A percentile compares a stretch with the other conserved stretches of the same genome.
Evolutionary conservation across 306 rosid species (phyloP).

Genomic region (Pyrus pyrifolia): DNA sequence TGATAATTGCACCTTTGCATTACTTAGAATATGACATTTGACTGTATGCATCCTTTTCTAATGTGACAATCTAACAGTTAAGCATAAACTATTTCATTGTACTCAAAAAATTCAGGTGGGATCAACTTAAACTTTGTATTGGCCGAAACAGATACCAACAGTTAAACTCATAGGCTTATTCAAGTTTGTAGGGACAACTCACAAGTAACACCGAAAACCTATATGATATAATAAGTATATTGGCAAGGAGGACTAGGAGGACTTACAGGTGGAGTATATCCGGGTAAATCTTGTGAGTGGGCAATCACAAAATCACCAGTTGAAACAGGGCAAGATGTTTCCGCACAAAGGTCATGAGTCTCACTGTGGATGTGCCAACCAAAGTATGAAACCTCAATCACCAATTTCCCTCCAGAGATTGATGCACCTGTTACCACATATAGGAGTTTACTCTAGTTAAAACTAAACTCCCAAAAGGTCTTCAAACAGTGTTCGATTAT

Average conservation of each 20-base stretch:
- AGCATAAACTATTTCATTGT: background rate
- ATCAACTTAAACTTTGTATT: background rate
- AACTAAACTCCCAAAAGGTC: background rate
- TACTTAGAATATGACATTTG: too few species aligned
- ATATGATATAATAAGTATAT: background rate
- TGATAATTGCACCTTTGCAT: background rate
- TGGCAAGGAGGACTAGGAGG: slow-evolving; percentile 39
- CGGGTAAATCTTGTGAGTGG: slow-evolving; percentile 68
- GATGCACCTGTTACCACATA: slow-evolving; percentile 35
- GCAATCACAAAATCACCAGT: slow-evolving; percentile 71
- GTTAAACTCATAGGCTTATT: background rate
- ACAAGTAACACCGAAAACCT: background rate
- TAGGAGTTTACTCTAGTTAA: background rate
- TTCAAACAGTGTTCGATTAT: background rate
- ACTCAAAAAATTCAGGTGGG: background rate
- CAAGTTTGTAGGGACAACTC: background rate
- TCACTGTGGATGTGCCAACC: slow-evolving; percentile 78
- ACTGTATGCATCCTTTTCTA: background rate
- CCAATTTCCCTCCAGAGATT: slow-evolving; percentile 65
- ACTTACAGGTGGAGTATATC: slow-evolving; percentile 87
- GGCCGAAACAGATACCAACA: background rate
- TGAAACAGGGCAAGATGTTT: slow-evolving; percentile 78
- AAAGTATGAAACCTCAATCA: slow-evolving; percentile 68
- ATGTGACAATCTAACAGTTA: background rate
- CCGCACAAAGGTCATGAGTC: slow-evolving; percentile 71